Percentiles rank a stretch among this genome's conserved stretches.
phyloP scores from a whole-genome alignment of 2,329 filamentous ascomycete genomes.

The Chaetothyriales sp. region DNA sequence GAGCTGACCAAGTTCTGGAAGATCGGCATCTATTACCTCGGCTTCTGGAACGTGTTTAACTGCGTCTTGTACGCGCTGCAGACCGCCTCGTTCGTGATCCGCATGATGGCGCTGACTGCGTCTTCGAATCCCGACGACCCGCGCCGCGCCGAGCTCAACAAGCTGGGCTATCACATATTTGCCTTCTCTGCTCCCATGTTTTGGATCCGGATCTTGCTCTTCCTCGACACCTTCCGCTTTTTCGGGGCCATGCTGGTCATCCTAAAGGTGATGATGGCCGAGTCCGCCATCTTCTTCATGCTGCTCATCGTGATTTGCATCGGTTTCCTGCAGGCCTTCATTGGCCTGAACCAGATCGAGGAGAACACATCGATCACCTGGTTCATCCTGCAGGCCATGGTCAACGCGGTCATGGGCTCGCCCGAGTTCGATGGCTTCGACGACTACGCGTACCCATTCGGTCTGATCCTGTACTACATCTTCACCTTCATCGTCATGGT shows the following conservation, averaged over 20 bases:
- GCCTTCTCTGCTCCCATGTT: slow-evolving; percentile 93
- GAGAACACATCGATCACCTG: slow-evolving; percentile 40
- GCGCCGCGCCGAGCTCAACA: slow-evolving; percentile 51
- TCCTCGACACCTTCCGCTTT: slow-evolving; percentile 84
- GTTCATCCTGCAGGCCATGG: slow-evolving; percentile 42
- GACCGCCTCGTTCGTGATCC: slow-evolving; percentile 59
- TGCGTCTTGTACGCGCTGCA: slow-evolving; percentile 64
- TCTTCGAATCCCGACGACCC: slow-evolving; percentile 33
- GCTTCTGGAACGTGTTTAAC: slow-evolving; percentile 98
- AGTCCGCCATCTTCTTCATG: slow-evolving; percentile 91
- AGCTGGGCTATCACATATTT: slow-evolving; percentile 81
- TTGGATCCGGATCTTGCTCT: slow-evolving; percentile 82
- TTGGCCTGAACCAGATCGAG: slow-evolving; percentile 76
- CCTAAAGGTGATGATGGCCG: slow-evolving; percentile 86
- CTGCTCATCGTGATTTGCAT: slow-evolving; percentile 64
- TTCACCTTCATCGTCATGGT: slow-evolving; percentile 98
- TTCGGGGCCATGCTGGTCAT: slow-evolving; percentile 98
- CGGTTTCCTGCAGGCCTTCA: slow-evolving; percentile 78
- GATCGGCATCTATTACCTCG: slow-evolving; percentile 75
- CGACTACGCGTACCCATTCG: slow-evolving; percentile 80
- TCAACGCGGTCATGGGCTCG: slow-evolving; percentile 79
- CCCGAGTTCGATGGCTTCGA: slow-evolving; percentile 86
- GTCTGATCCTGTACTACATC: slow-evolving; percentile 88
- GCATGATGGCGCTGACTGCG: slow-evolving; percentile 62
- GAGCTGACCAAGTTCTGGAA: slow-evolving; percentile 86